A percentile compares a stretch with the other conserved stretches of the same genome.
Conservation (phyloP, 495 filamentous ascomycete species). For the Endocarpon pusillum region DNA sequence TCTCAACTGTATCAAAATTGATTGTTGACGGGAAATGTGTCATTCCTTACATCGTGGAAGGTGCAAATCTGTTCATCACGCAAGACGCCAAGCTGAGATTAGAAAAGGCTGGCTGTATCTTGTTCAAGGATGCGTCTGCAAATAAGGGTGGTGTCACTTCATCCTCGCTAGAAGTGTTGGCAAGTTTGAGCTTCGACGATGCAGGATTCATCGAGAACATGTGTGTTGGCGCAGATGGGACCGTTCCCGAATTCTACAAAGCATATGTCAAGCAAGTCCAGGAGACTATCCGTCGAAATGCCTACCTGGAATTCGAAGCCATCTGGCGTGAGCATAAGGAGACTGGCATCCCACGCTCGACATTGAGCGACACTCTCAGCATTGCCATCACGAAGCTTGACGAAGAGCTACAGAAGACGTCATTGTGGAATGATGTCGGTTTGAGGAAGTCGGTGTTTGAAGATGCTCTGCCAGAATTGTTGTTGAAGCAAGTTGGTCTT, state of each 20-base stretch:
- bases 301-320: slow-evolving; percentile 85
- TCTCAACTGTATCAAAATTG: slow-evolving; percentile 66
- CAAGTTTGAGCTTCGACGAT: slow-evolving; percentile 86
- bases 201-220: slow-evolving; percentile 76
- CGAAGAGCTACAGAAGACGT: slow-evolving; percentile 83
- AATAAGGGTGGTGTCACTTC: slow-evolving; percentile 98
- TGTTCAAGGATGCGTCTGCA: slow-evolving; percentile 95
- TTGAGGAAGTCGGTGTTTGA: slow-evolving; percentile 62
- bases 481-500: slow-evolving; percentile 79
- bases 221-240: slow-evolving; percentile 67
- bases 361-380: slow-evolving; percentile 76
- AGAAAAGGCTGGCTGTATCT: slow-evolving; percentile 78
- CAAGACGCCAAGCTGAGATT: slow-evolving; percentile 93
- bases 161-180: slow-evolving; percentile 92
- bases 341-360: slow-evolving; percentile 59
- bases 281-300: slow-evolving; percentile 73
- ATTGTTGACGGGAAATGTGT: slow-evolving; percentile 66
- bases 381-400: slow-evolving; percentile 86
- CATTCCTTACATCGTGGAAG: slow-evolving; percentile 92
- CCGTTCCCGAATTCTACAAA: slow-evolving; percentile 75
- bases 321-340: slow-evolving; percentile 88
- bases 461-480: slow-evolving; percentile 71
- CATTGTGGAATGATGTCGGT: slow-evolving; percentile 71
- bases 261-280: slow-evolving; percentile 88
- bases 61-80: slow-evolving; percentile 96